phyloP scores from a whole-genome alignment of 768 basidiomycete species.

The Hortiboletus campestris region DNA sequence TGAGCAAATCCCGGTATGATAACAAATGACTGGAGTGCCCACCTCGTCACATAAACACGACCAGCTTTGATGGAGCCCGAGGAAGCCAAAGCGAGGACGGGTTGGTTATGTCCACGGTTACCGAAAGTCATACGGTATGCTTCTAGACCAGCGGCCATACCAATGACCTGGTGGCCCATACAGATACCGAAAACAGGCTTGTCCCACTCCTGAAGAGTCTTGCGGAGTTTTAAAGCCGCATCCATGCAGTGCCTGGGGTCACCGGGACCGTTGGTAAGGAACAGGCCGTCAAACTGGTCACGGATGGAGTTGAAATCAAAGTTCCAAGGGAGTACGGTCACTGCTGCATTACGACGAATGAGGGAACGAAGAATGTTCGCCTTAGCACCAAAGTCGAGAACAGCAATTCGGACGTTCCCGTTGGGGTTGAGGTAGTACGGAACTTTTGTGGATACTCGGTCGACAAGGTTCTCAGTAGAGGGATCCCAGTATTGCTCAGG shows the following conservation, averaged over 20 bases:
- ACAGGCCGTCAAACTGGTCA: conserved; percentile 91
- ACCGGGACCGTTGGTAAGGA: conserved; percentile 96
- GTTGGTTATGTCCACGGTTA: conserved; percentile 99
- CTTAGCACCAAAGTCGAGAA: conserved; percentile 96
- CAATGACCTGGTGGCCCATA: conserved; percentile 99
- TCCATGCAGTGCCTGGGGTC: conserved; percentile 89
- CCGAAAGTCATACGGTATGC: conserved; percentile 99
- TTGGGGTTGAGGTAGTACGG: conserved; percentile 83
- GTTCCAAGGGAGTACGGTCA: conserved; percentile 97
- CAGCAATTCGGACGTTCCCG: conserved; percentile 89
- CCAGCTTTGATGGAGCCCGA: conserved; percentile 93
- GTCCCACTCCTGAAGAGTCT: conserved; percentile 84
- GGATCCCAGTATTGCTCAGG: conserved; percentile 91
- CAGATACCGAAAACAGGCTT: conserved; percentile 97
- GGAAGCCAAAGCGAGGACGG: conserved; percentile 92
- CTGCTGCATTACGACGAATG: conserved; percentile 84
- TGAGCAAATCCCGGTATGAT: neutral
- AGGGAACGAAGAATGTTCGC: conserved; percentile 95
- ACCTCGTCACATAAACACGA: conserved; percentile 95
- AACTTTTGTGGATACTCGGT: conserved; percentile 82
- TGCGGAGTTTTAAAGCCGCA: conserved; percentile 75
- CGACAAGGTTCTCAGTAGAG: conserved; percentile 86
- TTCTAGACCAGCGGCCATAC: conserved; percentile 94
- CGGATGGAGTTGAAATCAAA: conserved; percentile 92
- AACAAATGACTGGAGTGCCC: conserved; percentile 11